phyloP scores from a whole-genome alignment of 805 yeast species.

The Saccharomycopsis malanga region DNA sequence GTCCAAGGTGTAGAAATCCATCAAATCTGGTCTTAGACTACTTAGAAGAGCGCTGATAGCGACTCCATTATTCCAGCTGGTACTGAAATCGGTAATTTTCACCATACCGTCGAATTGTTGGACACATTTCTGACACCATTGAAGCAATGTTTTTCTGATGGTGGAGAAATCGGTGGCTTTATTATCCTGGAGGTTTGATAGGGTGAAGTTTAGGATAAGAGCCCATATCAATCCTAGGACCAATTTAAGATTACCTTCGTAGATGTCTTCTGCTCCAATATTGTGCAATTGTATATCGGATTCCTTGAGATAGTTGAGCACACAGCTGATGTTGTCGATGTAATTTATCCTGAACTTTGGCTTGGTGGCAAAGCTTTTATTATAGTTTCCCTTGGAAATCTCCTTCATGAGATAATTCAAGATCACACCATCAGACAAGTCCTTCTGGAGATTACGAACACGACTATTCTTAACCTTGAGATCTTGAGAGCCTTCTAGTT shows the following conservation, averaged over 20 bases:
- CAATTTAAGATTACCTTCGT: conserved; percentile 41
- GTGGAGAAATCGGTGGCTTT: conserved; percentile 19
- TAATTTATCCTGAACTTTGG: conserved; percentile 40
- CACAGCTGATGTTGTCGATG: conserved; percentile 40
- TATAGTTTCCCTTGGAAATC: conserved; percentile 25
- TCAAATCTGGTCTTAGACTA: conserved; percentile 27
- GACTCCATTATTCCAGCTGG: conserved; percentile 39
- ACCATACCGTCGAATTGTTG: conserved; percentile 23
- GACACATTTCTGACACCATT: conserved; percentile 37
- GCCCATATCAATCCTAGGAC: conserved; percentile 45
- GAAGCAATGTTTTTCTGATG: conserved; percentile 26
- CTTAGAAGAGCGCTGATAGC: conserved; percentile 33
- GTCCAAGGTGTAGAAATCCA: conserved; percentile 23
- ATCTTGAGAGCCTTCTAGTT: conserved; percentile 25
- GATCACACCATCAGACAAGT: conserved; percentile 36
- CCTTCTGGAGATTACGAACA: conserved; percentile 27
- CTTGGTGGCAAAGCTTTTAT: conserved; percentile 17
- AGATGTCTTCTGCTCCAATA: conserved; percentile 44
- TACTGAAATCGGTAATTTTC: conserved; percentile 34
- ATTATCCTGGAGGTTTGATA: conserved; percentile 19
- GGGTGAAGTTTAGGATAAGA: conserved; percentile 36
- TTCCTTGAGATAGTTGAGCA: conserved; percentile 36
- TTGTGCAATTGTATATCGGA: conserved; percentile 34
- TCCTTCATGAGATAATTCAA: conserved; percentile 33
- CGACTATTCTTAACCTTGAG: not conserved